phyloP scores from a whole-genome alignment of 176 grass and related monocot genomes.

The Oryza rufipogon region DNA sequence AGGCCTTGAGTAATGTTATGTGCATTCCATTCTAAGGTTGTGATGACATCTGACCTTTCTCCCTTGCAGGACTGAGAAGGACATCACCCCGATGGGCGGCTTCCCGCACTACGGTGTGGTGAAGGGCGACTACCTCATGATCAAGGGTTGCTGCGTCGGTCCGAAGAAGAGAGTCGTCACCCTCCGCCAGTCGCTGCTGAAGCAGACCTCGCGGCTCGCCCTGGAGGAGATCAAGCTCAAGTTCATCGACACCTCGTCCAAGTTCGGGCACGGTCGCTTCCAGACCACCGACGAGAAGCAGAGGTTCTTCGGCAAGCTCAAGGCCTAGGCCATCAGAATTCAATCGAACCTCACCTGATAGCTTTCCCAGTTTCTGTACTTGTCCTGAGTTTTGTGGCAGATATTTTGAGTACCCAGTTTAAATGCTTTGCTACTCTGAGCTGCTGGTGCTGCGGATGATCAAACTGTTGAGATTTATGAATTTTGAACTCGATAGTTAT shows the following conservation, averaged over 20 bases:
- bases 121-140: constrained; percentile 91
- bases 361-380: constrained; percentile 13
- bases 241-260: constrained; percentile 95
- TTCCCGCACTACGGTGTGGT: constrained; percentile 93
- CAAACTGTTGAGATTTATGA: constrained; percentile 24
- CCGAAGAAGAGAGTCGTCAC: constrained; percentile 97
- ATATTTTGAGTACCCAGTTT: constrained; percentile 30
- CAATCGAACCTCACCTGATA: not conserved
- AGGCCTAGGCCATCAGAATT: constrained; percentile 38
- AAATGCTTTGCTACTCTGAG: constrained; percentile 35
- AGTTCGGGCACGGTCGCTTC: constrained; percentile 94
- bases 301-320: constrained; percentile 70
- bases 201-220: constrained; percentile 84
- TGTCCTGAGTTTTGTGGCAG: constrained; percentile 31
- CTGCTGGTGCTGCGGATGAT: constrained; percentile 18
- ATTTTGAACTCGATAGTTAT: constrained; percentile 9
- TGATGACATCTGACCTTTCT: too few species aligned
- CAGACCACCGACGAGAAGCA: constrained; percentile 94
- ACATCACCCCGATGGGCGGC: constrained; percentile 93
- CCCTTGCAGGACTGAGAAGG: constrained; percentile 83
- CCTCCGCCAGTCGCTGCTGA: constrained; percentile 85
- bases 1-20: too few species aligned
- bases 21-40: too few species aligned
- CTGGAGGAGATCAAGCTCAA: constrained; percentile 97
- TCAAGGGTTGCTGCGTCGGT: constrained; percentile 88